A percentile compares a stretch with the other conserved stretches of the same genome.
phyloP scores from a whole-genome alignment of 495 filamentous ascomycete genomes.

The Clohesyomyces aquaticus region DNA sequence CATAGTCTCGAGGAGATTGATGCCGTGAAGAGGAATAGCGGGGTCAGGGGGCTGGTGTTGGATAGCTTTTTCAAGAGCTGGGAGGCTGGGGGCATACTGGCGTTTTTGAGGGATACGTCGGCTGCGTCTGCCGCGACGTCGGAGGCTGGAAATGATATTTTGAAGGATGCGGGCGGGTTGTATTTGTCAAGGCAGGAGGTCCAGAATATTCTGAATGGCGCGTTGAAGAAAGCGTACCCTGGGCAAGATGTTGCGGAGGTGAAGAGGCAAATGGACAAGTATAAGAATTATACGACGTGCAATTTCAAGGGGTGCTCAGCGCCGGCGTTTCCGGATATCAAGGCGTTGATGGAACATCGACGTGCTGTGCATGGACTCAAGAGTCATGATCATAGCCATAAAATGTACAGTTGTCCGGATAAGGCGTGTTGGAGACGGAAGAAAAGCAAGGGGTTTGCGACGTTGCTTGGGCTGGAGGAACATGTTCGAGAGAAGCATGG shows the following conservation, averaged over 20 bases:
- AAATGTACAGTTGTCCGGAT: slow-evolving; percentile 27
- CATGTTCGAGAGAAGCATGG: slow-evolving; percentile 27
- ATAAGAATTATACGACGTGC: slow-evolving; percentile 36
- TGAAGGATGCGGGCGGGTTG: slow-evolving; percentile 28
- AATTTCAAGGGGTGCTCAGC: slow-evolving; percentile 32
- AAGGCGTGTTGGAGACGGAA: slow-evolving; percentile 31
- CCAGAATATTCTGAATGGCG: slow-evolving; percentile 36
- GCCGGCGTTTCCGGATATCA: slow-evolving; percentile 24
- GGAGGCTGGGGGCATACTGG: slow-evolving; percentile 36
- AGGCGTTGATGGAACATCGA: slow-evolving; percentile 29
- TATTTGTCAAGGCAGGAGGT: slow-evolving; percentile 31
- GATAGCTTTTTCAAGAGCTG: slow-evolving; percentile 37
- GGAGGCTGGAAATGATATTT: slow-evolving; percentile 8
- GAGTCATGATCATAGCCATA: slow-evolving; percentile 28
- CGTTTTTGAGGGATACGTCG: slow-evolving; percentile 28
- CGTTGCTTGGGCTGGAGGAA: slow-evolving; percentile 27
- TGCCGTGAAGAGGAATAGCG: slow-evolving; percentile 25
- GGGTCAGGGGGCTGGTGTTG: slow-evolving; percentile 25
- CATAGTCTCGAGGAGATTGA: slow-evolving; percentile 36
- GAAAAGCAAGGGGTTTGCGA: slow-evolving; percentile 34
- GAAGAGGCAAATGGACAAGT: slow-evolving; percentile 37
- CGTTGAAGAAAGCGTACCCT: slow-evolving; percentile 34
- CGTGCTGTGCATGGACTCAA: slow-evolving; percentile 23
- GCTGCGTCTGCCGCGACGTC: not conserved
- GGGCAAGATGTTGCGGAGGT: slow-evolving; percentile 24